Evolutionary conservation across 1,284 basidiomycete species (phyloP), one percentile per base, ranked within the genome.

Genomic region (Gomphus bonarii): DNA sequence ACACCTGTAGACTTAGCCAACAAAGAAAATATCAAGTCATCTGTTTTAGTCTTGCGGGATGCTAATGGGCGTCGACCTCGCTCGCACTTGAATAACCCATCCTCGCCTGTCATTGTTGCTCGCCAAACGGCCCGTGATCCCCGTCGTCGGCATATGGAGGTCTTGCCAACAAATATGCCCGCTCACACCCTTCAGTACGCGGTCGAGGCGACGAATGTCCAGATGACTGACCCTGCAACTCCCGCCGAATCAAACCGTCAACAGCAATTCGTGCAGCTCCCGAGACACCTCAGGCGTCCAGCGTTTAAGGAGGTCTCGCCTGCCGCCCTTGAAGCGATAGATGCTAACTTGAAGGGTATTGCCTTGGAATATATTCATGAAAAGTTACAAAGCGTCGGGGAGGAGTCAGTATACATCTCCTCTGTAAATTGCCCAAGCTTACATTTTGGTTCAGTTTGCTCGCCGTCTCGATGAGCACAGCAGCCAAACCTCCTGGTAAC

Each of bases 401-500:
- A n/a, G 43, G 28, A 40, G 57, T 58, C 43, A 30, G 52, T 33
- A 6, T 36, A 30, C 25, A 30, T 22, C 3, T 20, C 16, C 12
- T 11, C 12, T 25, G 5, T 7, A 31, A 3, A 7, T 8, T 33
- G 20, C 33, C 14, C 31, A 5, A 49, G 44, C 28, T 42, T 11
- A 25, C 25, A 14, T 25, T 38, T 1, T 28, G 20, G 5, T 35
- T 20, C 22, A 58, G 56, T 36, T 28, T 58, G 56, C 40, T 58
- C 31, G 12, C 38, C 28, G 50, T 52, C 11, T 22, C 56, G 46
- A n/a, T 40, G 5, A 43, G 28, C 9, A 52, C 56, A 62, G n/a
- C 64, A 66, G 38, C 61, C 62, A 18, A 60, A 62, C 44, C 59
- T 65, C 49, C 57, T 35, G 42, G 63, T 18, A 63, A 65, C 36